Evolutionary conservation across 805 yeast genomes (phyloP), one percentile per base, ranked within the genome.

Genomic region (Lipomyces orientalis): DNA sequence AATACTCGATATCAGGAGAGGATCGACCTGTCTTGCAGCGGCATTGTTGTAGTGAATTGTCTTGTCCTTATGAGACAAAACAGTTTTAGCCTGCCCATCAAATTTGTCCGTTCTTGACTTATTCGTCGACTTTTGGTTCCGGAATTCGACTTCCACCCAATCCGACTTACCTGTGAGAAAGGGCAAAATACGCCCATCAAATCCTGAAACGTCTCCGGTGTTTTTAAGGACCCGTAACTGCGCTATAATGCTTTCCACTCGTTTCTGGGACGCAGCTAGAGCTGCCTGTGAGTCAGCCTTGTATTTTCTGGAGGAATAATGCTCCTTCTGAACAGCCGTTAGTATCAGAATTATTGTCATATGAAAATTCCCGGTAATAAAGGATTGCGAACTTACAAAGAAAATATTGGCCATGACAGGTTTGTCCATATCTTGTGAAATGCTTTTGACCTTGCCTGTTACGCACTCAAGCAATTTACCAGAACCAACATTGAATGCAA

Each of bases 11-110:
- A 73, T 66, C n/a, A 76, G 64, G 8, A 65, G 70, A 2, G 67
- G 60, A 43, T 70, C 75, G 8, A 73, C 74, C 14, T 69, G 73
- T 8, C 76, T 65, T 25, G 64, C 64, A 2, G 58, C 59, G n/a
- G 52, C 35, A 9, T 64, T 51, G 34, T 52, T 61, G 29, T 60
- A 67, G 19, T 37, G 56, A 33, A 25, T 19, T 16, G 29, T n/a
- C 35, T 37, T 33, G 37, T 22, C 55, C 57, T 25, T 51, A 12
- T 37, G n/a, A n/a, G 10, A 16, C 55, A 19, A 2, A 12, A 12
- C 55, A n/a, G n/a, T 16, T n/a, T 43, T 8, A 16, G 49, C 49
- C 4, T 8, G 7, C 10, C 10, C 8, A 19, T 43, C 22, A 19
- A 56, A 35, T 4, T 39, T 31, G 60, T 35, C 31, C 54, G 14